phyloP scores from a whole-genome alignment of 1,284 basidiomycete species.

The Crepidotus sp. region DNA sequence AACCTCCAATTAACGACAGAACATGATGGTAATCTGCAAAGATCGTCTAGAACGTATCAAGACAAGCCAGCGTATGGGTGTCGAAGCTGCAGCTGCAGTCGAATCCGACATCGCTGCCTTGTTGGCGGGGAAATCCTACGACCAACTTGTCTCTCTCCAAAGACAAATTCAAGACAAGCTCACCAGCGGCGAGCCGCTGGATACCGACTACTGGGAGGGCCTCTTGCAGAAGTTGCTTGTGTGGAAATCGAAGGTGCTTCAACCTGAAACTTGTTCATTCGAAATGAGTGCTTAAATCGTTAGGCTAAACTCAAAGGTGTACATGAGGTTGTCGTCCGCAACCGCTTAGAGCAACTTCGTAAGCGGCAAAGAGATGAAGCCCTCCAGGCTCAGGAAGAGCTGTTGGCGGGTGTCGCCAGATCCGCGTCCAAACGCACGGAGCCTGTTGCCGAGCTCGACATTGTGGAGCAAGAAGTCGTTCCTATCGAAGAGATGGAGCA shows the following conservation, averaged over 20 bases:
- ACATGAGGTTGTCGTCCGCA: conserved; percentile 93
- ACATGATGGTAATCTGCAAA: conserved; percentile 96
- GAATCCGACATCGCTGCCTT: conserved; percentile 71
- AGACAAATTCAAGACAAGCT: conserved; percentile 84
- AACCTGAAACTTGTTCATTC: neutral
- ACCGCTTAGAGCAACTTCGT: conserved; percentile 90
- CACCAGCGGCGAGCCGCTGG: conserved; percentile 85
- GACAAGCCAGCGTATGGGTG: conserved; percentile 47
- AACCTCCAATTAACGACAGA: conserved; percentile 37
- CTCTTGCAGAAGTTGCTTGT: conserved; percentile 90
- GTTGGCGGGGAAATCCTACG: conserved; percentile 73
- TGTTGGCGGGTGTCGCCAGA: conserved; percentile 71
- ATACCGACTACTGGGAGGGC: conserved; percentile 97
- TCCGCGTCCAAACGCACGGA: conserved; percentile 42
- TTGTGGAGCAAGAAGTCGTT: conserved; percentile 28
- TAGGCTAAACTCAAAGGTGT: conserved; percentile 86
- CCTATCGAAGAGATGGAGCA: conserved; percentile 58
- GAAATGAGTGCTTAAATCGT: neutral
- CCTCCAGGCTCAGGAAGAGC: conserved; percentile 82
- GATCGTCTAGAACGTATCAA: conserved; percentile 80
- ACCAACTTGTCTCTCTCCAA: conserved; percentile 79
- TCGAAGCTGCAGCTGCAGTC: conserved; percentile 66
- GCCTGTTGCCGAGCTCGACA: conserved; percentile 29
- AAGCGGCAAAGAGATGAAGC: conserved; percentile 95
- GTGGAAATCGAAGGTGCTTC: conserved; percentile 88